Percentiles rank a stretch among this genome's conserved stretches.
phyloP scores from a whole-genome alignment of 768 basidiomycete genomes.

The Suillus discolor region DNA sequence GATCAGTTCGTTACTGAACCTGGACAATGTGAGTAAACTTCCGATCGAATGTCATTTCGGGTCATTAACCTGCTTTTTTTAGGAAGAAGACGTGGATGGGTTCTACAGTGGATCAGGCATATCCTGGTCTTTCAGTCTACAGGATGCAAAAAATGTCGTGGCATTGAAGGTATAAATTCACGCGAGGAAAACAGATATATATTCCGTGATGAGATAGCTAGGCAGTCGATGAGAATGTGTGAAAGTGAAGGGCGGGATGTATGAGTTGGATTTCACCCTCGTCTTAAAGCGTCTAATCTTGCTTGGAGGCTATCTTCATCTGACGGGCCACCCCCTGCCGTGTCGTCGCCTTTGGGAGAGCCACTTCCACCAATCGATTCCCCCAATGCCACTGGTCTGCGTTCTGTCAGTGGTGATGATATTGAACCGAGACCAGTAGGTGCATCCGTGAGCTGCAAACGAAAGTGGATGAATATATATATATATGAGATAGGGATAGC shows the following conservation, averaged over 20 bases:
- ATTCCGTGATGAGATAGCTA: constrained; percentile 13
- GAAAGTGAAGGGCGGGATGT: not conserved
- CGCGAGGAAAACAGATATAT: constrained; percentile 8
- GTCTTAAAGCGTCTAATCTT: constrained; percentile 84
- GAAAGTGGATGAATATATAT: constrained; percentile 18
- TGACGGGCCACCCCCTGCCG: constrained; percentile 39
- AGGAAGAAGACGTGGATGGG: constrained; percentile 95
- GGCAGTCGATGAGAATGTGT: constrained; percentile 8
- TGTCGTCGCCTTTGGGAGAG: constrained; percentile 34
- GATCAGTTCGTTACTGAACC: constrained; percentile 87
- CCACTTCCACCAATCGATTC: constrained; percentile 46
- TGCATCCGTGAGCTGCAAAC: constrained; percentile 73
- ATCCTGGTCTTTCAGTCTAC: constrained; percentile 77
- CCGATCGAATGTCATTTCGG: not conserved
- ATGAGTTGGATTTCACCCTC: constrained; percentile 45
- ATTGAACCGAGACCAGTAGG: constrained; percentile 70
- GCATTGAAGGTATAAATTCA: constrained; percentile 47
- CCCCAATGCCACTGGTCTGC: constrained; percentile 86
- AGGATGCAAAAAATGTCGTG: constrained; percentile 74
- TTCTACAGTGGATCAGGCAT: constrained; percentile 95
- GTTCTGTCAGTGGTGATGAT: constrained; percentile 62
- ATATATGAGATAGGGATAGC: constrained; percentile 4
- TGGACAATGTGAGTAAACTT: constrained; percentile 62
- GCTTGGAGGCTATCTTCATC: constrained; percentile 96
- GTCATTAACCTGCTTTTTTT: constrained; percentile 4